These are phyloP conservation scores for Murraya paniculata DNA, from an alignment of 345 rosid species.

Conservation along the genomic window DNA sequence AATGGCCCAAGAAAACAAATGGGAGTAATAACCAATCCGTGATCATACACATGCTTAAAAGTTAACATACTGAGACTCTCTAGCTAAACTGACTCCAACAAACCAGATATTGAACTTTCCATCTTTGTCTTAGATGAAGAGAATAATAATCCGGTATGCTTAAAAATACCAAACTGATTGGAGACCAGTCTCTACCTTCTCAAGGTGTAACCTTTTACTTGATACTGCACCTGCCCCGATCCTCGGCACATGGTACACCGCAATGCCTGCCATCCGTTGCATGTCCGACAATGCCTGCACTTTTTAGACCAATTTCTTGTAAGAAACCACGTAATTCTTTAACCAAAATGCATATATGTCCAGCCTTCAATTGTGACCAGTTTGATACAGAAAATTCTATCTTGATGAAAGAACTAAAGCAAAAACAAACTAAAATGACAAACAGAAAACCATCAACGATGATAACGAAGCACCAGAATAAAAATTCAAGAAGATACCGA, in stretches of 20 bases:
- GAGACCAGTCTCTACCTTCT: constrained; percentile 51
- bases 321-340: neutral
- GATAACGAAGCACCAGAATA: neutral
- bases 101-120: neutral
- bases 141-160: neutral
- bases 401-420: neutral
- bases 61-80: neutral
- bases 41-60: neutral
- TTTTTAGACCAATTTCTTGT: constrained; percentile 6
- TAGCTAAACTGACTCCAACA: neutral
- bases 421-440: neutral
- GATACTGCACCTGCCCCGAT: constrained; percentile 79
- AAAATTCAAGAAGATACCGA: neutral
- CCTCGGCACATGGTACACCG: constrained; percentile 92
- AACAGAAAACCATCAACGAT: neutral
- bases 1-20: neutral
- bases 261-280: constrained; percentile 91
- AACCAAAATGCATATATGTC: neutral
- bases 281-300: constrained; percentile 73
- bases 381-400: neutral
- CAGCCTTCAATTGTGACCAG: neutral
- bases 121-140: neutral
- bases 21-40: neutral
- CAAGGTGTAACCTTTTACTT: constrained; percentile 71
- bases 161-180: neutral